phyloP scores from a whole-genome alignment of 1,284 basidiomycete genomes.

The Tilletia walkeri region DNA sequence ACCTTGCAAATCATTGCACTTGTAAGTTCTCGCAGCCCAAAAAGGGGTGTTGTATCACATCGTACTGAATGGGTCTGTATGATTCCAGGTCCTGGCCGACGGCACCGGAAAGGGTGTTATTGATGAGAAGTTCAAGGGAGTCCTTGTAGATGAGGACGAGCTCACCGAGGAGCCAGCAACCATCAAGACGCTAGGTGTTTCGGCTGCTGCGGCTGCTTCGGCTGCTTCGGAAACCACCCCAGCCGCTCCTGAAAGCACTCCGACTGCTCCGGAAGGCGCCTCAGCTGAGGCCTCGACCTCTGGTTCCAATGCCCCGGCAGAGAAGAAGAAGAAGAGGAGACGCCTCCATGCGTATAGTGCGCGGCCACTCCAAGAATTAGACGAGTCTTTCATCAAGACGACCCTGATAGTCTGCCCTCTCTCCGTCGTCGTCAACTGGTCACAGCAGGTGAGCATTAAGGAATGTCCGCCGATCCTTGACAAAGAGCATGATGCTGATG shows the following conservation, averaged over 20 bases:
- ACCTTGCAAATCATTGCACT: slow-evolving; percentile 22
- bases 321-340: slow-evolving; percentile 16
- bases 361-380: slow-evolving; percentile 2
- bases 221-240: too few relatives aligned
- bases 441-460: slow-evolving; percentile 65
- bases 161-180: background rate
- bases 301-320: too few relatives aligned
- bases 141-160: background rate
- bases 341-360: slow-evolving; percentile 12
- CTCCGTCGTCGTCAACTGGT: slow-evolving; percentile 85
- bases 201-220: too few relatives aligned
- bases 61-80: background rate
- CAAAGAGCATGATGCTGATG: background rate
- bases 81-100: slow-evolving; percentile 2
- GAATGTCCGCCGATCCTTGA: background rate
- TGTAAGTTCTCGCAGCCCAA: background rate
- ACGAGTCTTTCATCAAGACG: slow-evolving; percentile 16
- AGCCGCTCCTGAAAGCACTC: background rate
- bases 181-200: background rate
- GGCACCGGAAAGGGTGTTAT: slow-evolving; percentile 15
- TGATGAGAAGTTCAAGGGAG: slow-evolving; percentile 12
- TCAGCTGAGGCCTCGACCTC: background rate
- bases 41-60: background rate
- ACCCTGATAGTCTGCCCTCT: slow-evolving; percentile 72
- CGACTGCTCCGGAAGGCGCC: background rate